phyloP scores from a whole-genome alignment of 148 eudicot species.

The Camellia lanceoleosa region DNA sequence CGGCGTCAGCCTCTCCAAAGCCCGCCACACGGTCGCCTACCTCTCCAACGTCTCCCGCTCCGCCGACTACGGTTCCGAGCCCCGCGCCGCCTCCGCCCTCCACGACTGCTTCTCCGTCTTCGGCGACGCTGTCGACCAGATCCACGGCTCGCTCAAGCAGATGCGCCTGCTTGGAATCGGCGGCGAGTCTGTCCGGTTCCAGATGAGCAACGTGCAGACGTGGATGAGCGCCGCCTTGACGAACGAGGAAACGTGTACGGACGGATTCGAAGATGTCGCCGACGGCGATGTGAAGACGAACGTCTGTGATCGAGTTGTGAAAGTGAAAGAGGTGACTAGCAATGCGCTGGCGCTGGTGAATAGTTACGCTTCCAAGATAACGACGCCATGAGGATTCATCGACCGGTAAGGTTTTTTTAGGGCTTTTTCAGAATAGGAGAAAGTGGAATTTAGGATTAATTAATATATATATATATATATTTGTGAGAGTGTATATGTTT shows the following conservation, averaged over 20 bases:
- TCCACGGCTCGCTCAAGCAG: constrained; percentile 45
- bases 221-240: constrained; percentile 78
- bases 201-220: constrained; percentile 73
- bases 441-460: too few species aligned
- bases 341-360: constrained; percentile 71
- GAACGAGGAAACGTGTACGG: constrained; percentile 68
- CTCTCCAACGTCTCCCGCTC: constrained; percentile 38
- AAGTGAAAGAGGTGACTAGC: constrained; percentile 51
- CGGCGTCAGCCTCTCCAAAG: constrained; percentile 50
- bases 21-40: constrained; percentile 25
- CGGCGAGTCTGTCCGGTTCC: constrained; percentile 45
- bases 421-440: too few species aligned
- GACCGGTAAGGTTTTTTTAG: too few species aligned
- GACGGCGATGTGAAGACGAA: constrained; percentile 39
- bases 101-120: constrained; percentile 50
- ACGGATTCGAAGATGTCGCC: constrained; percentile 48
- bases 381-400: background rate
- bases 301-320: constrained; percentile 32
- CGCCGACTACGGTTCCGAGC: constrained; percentile 35
- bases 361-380: constrained; percentile 31
- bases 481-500: too few species aligned
- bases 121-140: constrained; percentile 49
- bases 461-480: too few species aligned
- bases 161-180: constrained; percentile 38
- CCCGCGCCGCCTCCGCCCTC: constrained; percentile 43